Evolutionary conservation across 805 yeast genomes (phyloP).

Genomic region (Lipomyces chichibuensis): DNA sequence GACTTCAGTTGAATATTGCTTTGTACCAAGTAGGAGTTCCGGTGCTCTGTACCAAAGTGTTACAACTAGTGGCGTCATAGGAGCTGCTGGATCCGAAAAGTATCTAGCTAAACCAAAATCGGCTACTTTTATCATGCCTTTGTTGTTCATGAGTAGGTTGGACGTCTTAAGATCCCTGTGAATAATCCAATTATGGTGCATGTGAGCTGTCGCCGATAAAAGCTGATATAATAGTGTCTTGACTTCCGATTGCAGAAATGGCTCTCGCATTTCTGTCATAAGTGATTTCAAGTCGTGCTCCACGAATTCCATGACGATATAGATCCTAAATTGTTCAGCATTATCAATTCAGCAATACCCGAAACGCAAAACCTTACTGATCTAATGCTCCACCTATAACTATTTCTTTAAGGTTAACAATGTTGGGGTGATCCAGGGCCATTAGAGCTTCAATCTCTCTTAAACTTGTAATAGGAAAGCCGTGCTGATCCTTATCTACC

Average conservation of each 20-base stretch:
- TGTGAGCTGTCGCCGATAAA: conserved; percentile 36
- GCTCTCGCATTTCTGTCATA: conserved; percentile 37
- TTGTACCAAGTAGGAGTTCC: conserved; percentile 53
- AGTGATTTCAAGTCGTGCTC: conserved; percentile 41
- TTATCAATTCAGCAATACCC: not conserved
- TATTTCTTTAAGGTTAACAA: conserved; percentile 58
- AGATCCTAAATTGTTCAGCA: conserved; percentile 32
- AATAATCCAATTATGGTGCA: conserved; percentile 39
- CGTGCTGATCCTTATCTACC: conserved; percentile 50
- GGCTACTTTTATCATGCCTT: conserved; percentile 39
- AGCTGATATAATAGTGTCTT: conserved; percentile 41
- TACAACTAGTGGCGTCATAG: conserved; percentile 47
- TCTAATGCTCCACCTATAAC: conserved; percentile 46
- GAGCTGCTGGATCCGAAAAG: conserved; percentile 38
- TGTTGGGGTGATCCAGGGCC: conserved; percentile 54
- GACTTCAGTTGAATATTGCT: conserved; percentile 44
- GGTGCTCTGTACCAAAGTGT: conserved; percentile 61
- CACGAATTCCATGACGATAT: conserved; percentile 43
- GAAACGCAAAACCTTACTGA: conserved; percentile 27
- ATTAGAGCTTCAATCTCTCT: conserved; percentile 65
- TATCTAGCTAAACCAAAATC: conserved; percentile 60
- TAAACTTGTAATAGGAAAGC: conserved; percentile 68
- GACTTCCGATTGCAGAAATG: conserved; percentile 41
- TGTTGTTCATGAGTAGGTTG: conserved; percentile 38
- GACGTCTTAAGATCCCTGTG: conserved; percentile 42